Conservation (phyloP, 2,329 filamentous ascomycete genomes). For the Fusarium albosuccineum region DNA sequence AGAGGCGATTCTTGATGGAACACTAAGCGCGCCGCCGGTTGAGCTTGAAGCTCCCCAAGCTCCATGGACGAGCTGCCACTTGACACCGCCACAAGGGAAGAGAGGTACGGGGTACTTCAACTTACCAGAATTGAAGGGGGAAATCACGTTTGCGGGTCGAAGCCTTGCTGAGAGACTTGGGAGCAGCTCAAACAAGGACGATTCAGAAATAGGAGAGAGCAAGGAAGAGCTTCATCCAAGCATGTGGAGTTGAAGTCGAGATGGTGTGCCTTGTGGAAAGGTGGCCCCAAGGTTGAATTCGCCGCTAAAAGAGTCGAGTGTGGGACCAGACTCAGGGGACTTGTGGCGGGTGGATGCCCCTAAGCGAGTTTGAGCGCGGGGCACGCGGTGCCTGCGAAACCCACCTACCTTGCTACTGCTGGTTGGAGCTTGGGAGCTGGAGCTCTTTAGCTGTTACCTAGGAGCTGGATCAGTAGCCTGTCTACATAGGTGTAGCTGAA, state of each 20-base stretch:
- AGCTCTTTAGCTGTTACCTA: background rate
- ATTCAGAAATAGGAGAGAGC: constrained; percentile 27
- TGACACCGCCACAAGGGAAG: constrained; percentile 37
- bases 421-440: constrained; percentile 8
- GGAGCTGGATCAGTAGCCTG: background rate
- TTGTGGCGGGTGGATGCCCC: constrained; percentile 22
- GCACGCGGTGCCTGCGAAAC: constrained; percentile 29
- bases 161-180: constrained; percentile 39
- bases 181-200: constrained; percentile 39
- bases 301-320: constrained; percentile 41
- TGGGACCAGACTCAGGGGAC: constrained; percentile 45
- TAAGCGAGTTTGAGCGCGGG: constrained; percentile 42
- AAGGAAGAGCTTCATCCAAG: constrained; percentile 39
- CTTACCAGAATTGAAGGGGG: constrained; percentile 40
- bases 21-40: constrained; percentile 14
- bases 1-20: background rate
- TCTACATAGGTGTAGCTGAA: background rate
- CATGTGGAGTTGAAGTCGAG: constrained; percentile 40
- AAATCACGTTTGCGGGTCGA: constrained; percentile 19
- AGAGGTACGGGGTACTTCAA: constrained; percentile 13
- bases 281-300: constrained; percentile 50
- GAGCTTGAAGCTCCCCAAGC: constrained; percentile 28
- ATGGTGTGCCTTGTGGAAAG: constrained; percentile 52
- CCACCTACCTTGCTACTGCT: constrained; percentile 9
- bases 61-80: background rate